Base-by-base conservation (phyloP, 306 rosid species). In the Acacia acuminata region DNA sequence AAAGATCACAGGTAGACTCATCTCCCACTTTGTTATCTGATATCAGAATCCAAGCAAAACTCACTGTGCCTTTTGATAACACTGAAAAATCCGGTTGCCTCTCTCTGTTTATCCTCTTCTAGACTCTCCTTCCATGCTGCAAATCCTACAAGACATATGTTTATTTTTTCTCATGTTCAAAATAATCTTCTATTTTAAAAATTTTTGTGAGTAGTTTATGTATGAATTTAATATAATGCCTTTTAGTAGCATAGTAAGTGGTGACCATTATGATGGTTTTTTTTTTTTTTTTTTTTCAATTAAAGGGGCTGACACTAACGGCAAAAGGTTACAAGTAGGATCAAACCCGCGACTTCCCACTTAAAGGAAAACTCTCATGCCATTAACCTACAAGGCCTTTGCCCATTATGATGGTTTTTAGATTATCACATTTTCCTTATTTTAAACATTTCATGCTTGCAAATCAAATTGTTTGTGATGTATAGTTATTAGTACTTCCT, bases 11-110 rank as follows among this genome's bases (percentile, higher is more conserved):
- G 51, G 83, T 40, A 58, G 88, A 78, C 5, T 36, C 40, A 67
- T 16, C n/a, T 1, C 83, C 83, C 68, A 4, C 60, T 43, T 60
- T 77, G 60, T 83, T 86, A 78, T 74, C 64, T 55, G 76, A 71
- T 20, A 83, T 81, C 65, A 42, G 88, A 85, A 86, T 89, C 94
- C 80, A 89, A 84, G 82, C 56, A 67, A 64, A 78, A 82, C 88
- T 90, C 94, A 79, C 91, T 90, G 58, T 81, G 84, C 86, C 98
- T 86, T 90, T 78, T 92, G 86, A 96, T 89, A 77, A 93, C 92
- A 80, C 67, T 91, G 87, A 92, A 96, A 87, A 92, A 93, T 51
- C 93, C 89, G 3, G 90, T 89, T 76, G 97, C 98, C 47, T 88
- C 89, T 74, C 76, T 58, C 82, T 90, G 90, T 84, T 90, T 88